A percentile compares a stretch with the other conserved stretches of the same genome.
These are phyloP conservation scores for Colletotrichum euphorbiae DNA, from an alignment of 2,329 filamentous ascomycete species.

Conservation along the genomic window DNA sequence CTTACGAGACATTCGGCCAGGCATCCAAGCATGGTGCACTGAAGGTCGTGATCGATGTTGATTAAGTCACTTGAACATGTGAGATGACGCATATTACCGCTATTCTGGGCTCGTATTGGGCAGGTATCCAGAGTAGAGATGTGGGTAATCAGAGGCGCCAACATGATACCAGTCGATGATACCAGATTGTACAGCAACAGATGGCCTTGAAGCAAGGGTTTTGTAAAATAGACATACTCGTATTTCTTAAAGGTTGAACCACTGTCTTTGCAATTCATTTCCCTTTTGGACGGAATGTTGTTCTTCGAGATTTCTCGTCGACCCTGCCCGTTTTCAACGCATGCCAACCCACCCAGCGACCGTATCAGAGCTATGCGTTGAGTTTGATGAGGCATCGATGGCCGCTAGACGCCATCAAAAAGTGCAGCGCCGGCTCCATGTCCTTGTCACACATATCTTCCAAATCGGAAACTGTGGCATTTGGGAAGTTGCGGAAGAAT, in stretches of 20 bases:
- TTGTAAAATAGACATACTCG: too few relatives aligned
- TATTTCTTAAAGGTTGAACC: too few relatives aligned
- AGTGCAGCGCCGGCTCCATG: slow-evolving; percentile 50
- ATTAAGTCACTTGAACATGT: background rate
- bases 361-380: background rate
- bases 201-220: too few relatives aligned
- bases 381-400: slow-evolving; percentile 48
- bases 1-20: slow-evolving; percentile 56
- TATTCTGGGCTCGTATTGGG: too few relatives aligned
- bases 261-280: too few relatives aligned
- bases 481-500: slow-evolving; percentile 63
- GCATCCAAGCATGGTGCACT: slow-evolving; percentile 56
- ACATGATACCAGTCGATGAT: too few relatives aligned
- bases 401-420: slow-evolving; percentile 48
- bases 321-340: background rate
- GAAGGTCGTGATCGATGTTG: slow-evolving; percentile 56
- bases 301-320: too few relatives aligned
- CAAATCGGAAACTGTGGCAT: slow-evolving; percentile 43
- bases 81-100: too few relatives aligned
- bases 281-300: too few relatives aligned
- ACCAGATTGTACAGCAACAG: too few relatives aligned
- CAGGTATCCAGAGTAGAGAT: too few relatives aligned
- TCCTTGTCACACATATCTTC: slow-evolving; percentile 53
- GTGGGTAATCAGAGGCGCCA: too few relatives aligned
- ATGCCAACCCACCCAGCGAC: background rate